Base-by-base conservation (phyloP, 192 early-diverging fungal species). In the Funneliformis geosporum region DNA sequence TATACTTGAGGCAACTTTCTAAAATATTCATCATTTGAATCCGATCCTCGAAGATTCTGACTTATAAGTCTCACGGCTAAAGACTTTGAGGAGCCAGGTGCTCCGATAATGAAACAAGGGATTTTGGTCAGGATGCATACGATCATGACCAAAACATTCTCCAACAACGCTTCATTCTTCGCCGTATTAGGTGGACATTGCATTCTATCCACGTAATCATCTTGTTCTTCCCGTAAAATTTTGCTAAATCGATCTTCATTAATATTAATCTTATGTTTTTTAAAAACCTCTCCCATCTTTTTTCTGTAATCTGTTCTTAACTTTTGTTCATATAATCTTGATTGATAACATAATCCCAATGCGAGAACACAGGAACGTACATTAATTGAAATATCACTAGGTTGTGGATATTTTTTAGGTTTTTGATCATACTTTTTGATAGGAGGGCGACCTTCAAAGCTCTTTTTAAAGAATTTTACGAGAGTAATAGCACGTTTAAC, bases 41-140 rank as follows among this genome's bases (percentile, higher is more conserved):
- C 75, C 6, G 75, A 61, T 33, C 75, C 75, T 33, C 61, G 50
- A 25, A 47, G 39, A 47, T 33, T 80, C 33, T 72, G 60, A 39
- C 73, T 80, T n/a, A 80, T 33, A 2, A 80, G 47, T 39, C 73
- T 50, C 28, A 80, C 62, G 2, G 79, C 69, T 46, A 80, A 50
- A 9, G 79, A 80, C 39, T 80, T 80, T 4, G 79, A 80, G 7
- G 62, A 76, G 38, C 79, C 79, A 14, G 79, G 79, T 11, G 79
- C 79, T 11, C 79, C 79, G 55, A 80, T 73, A 9, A 80, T 71
- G 59, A 80, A 80, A 60, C 76, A 25, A 4, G 79, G 79, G 40
- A 74, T 80, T 21, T 28, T n/a, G 0, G 70, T 80, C 25, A 80
- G 62, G 14, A 80, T 80, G 27, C 79, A 80, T 4, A 80, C 79